Evolutionary conservation across 805 yeast species (phyloP), one percentile per base, ranked within the genome.

Genomic region (Peterozyma xylosa): DNA sequence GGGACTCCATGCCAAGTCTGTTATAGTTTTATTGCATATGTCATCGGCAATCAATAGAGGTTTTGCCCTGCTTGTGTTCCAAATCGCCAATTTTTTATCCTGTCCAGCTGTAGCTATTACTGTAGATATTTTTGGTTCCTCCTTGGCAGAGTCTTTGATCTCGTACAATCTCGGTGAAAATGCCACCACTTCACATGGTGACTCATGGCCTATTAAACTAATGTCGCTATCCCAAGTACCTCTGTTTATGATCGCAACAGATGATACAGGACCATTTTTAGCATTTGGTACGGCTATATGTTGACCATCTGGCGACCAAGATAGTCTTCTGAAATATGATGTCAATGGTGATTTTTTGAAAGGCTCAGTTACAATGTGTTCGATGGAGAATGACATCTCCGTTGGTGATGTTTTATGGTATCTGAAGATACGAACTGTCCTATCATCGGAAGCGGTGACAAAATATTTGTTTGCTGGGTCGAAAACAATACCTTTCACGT

Each of bases 391-490:
- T 38, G 90, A 83, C 56, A 86, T 72, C 48, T 84, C 95, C 37
- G 69, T 68, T 6, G 76, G 69, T 5, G 84, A 76, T 11, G 80
- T 73, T 46, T 81, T 78, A 53, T 88, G 88, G 60, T 90, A 93
- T 45, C 97, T 71, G 58, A 91, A 86, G 27, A 93, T 78, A 46
- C 95, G 74, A 40, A 91, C 80, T 0, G 96, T 84, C 56, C 99
- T 72, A 63, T 93, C 99, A 63, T 93, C 99, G 1, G 96, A 86
- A 17, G 95, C 90, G 0, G 99, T 91, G 7, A 96, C 97, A 67
- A 93, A 93, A 61, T 88, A 93, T 64, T 93, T 93, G 61, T 89
- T 89, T 2, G 99, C 99, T 0, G 99, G 99, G 59, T 93, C 99
- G 62, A 93, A 93, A 1, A 91, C 91, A 11, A 93, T 86, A 45